Conservation (phyloP, 495 filamentous ascomycete genomes). For the Acidiella bohemica region DNA sequence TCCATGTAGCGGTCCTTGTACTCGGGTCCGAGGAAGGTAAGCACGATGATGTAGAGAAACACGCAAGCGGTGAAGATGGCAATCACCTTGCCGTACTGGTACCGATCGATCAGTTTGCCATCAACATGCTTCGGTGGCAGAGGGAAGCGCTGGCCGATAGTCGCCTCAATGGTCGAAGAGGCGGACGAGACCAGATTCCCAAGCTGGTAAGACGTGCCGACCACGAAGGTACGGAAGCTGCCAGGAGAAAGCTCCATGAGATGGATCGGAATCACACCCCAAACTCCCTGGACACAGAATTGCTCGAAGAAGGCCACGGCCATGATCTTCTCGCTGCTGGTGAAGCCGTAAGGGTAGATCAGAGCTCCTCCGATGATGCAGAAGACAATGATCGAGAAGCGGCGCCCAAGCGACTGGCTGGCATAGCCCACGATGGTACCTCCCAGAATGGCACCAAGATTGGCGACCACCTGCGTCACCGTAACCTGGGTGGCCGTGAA, state of each 20-base stretch:
- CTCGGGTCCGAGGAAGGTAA: conserved; percentile 70
- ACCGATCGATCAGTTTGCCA: conserved; percentile 36
- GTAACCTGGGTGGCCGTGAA: conserved; percentile 62
- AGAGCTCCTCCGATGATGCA: conserved; percentile 63
- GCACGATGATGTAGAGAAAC: conserved; percentile 64
- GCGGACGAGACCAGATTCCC: conserved; percentile 74
- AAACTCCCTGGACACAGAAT: conserved; percentile 78
- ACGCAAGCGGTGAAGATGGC: conserved; percentile 59
- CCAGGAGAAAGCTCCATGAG: conserved; percentile 78
- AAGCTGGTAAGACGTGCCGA: conserved; percentile 73
- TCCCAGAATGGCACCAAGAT: conserved; percentile 65
- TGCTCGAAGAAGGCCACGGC: conserved; percentile 82
- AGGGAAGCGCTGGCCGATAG: conserved; percentile 68
- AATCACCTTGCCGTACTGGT: conserved; percentile 80
- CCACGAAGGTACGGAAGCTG: conserved; percentile 69
- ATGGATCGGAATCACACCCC: conserved; percentile 75
- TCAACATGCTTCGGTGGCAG: conserved; percentile 36
- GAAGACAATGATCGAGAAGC: conserved; percentile 68
- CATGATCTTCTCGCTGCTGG: conserved; percentile 46
- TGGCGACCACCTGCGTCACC: conserved; percentile 68
- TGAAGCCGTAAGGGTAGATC: conserved; percentile 70
- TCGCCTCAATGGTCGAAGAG: conserved; percentile 70
- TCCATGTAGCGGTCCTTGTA: conserved; percentile 51
- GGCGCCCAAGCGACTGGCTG: conserved; percentile 69
- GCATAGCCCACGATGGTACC: conserved; percentile 67